Evolutionary conservation across 2,329 filamentous ascomycete genomes (phyloP).

Genomic region (Cryphonectria nitschkei): DNA sequence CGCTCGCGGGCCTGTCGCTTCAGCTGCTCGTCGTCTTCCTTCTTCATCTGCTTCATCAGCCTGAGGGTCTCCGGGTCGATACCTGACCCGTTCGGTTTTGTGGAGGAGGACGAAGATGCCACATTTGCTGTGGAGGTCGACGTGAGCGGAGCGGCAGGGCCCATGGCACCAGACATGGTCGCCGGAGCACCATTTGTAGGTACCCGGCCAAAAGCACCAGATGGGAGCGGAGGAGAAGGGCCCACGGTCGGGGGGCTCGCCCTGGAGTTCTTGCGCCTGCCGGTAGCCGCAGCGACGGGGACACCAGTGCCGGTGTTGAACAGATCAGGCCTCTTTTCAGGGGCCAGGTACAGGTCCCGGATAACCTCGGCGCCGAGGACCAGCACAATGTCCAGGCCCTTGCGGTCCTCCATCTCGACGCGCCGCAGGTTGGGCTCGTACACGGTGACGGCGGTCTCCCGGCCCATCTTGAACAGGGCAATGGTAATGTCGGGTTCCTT

Average conservation of each 20-base stretch:
- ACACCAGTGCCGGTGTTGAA: conserved; percentile 71
- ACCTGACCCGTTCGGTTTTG: conserved; percentile 31
- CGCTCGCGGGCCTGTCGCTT: conserved; percentile 53
- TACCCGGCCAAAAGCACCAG: conserved; percentile 44
- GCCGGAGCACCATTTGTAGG: conserved; percentile 32
- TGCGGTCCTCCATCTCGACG: conserved; percentile 91
- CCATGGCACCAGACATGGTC: conserved; percentile 48
- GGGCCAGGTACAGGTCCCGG: conserved; percentile 65
- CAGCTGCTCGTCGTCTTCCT: conserved; percentile 55
- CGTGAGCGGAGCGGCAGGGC: conserved; percentile 36
- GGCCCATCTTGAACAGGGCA: conserved; percentile 76
- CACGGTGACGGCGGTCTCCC: conserved; percentile 71
- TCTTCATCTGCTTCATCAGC: conserved; percentile 58
- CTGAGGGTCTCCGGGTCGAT: conserved; percentile 80
- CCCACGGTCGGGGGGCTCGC: conserved; percentile 38
- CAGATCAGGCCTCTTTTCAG: conserved; percentile 62
- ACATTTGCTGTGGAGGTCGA: conserved; percentile 53
- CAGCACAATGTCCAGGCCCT: conserved; percentile 86
- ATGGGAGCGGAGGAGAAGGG: conserved; percentile 40
- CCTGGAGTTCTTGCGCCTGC: conserved; percentile 50
- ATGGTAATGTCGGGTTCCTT: conserved; percentile 95
- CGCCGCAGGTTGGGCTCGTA: conserved; percentile 92
- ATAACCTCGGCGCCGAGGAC: conserved; percentile 66
- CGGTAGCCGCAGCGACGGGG: conserved; percentile 31
- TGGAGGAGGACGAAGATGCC: conserved; percentile 39